Conservation (phyloP, 768 basidiomycete genomes). For the Tulasnella sp. region DNA sequence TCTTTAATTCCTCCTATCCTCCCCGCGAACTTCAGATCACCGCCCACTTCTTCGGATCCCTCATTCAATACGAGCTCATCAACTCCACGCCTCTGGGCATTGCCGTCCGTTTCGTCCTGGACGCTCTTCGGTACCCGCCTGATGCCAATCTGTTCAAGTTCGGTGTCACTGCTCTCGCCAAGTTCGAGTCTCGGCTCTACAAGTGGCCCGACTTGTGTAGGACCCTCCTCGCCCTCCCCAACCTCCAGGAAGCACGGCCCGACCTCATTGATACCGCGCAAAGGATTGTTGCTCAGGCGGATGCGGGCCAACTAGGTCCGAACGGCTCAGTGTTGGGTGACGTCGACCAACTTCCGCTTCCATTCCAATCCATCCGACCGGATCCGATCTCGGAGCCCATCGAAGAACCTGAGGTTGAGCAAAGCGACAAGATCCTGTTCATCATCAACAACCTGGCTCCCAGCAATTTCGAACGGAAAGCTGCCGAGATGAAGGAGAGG, state of each 20-base stretch:
- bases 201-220: constrained; percentile 95
- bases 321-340: constrained; percentile 30
- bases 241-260: constrained; percentile 79
- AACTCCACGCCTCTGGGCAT: constrained; percentile 93
- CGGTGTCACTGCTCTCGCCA: constrained; percentile 81
- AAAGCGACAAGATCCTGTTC: constrained; percentile 92
- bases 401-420: constrained; percentile 72
- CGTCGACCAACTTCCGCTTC: constrained; percentile 46
- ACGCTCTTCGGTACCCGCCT: constrained; percentile 85
- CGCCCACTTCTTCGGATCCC: constrained; percentile 90
- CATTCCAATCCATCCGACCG: constrained; percentile 76
- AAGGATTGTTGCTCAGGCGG: constrained; percentile 59
- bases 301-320: constrained; percentile 36
- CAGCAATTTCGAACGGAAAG: constrained; percentile 85
- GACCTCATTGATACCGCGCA: constrained; percentile 71
- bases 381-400: constrained; percentile 57
- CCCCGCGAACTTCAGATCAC: constrained; percentile 93
- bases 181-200: constrained; percentile 79
- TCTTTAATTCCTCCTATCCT: constrained; percentile 96
- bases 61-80: constrained; percentile 90
- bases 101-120: constrained; percentile 93
- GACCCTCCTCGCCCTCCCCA: constrained; percentile 79
- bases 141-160: constrained; percentile 94
- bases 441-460: constrained; percentile 97
- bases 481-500: constrained; percentile 77